phyloP scores from a whole-genome alignment of 805 yeast genomes.

The Nakazawaea wyomingensis region DNA sequence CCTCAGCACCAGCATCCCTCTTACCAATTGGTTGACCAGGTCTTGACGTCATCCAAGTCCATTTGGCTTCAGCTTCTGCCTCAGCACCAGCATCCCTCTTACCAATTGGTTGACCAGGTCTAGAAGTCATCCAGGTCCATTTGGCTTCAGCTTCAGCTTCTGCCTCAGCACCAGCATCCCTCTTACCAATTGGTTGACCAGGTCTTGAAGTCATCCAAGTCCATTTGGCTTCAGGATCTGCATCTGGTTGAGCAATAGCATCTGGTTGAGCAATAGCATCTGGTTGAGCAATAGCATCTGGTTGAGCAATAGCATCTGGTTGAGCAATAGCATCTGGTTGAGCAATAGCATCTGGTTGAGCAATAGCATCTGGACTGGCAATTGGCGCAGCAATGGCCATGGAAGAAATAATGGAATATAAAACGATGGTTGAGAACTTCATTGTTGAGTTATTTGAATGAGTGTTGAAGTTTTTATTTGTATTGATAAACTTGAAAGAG shows the following conservation, averaged over 20 bases:
- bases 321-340: slow-evolving; percentile 16
- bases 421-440: slow-evolving; percentile 16
- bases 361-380: slow-evolving; percentile 8
- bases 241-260: slow-evolving; percentile 15
- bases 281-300: slow-evolving; percentile 11
- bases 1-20: slow-evolving; percentile 23
- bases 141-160: slow-evolving; percentile 21
- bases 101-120: slow-evolving; percentile 18
- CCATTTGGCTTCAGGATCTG: slow-evolving; percentile 16
- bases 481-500: no score
- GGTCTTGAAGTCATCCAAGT: slow-evolving; percentile 11
- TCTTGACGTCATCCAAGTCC: slow-evolving; percentile 10
- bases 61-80: slow-evolving; percentile 15
- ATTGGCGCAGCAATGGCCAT: slow-evolving; percentile 10
- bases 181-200: slow-evolving; percentile 20
- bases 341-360: slow-evolving; percentile 18
- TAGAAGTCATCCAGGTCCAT: slow-evolving; percentile 14
- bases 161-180: slow-evolving; percentile 21
- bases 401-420: slow-evolving; percentile 2
- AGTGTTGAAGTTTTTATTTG: background rate
- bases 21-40: slow-evolving; percentile 19
- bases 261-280: slow-evolving; percentile 9
- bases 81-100: slow-evolving; percentile 23
- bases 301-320: slow-evolving; percentile 6
- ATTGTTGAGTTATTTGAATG: slow-evolving; percentile 8